Base-by-base conservation (phyloP, 768 basidiomycete genomes). In the Cyclocybe cylindracea region DNA sequence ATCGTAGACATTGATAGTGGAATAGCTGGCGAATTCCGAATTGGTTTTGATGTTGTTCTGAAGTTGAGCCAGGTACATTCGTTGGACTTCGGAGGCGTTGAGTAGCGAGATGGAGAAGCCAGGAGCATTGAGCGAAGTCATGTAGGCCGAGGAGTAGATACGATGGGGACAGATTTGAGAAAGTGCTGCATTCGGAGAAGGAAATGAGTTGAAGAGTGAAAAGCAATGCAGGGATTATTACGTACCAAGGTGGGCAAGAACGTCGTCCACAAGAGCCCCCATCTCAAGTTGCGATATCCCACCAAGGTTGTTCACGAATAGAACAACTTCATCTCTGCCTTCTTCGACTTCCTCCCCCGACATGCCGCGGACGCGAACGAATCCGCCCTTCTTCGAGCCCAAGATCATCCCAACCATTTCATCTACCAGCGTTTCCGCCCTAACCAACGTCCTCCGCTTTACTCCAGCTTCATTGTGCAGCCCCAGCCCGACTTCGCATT, bases 41-140 rank as follows among this genome's bases (percentile, higher is more conserved):
- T 8, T 6, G 36, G 8, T 39, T 9, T 14, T 19, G 10, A 39
- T 19, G 60, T 10, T 35, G 42, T 10, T 37, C 10, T 9, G 37
- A 11, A 61, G 24, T 24, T 5, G 24, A 24, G 5, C 24, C 2
- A 2, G 24, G 3, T 24, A 47, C 24, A 9, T 10, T 31, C 51
- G 61, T 9, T 62, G 35, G 16, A 74, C 61, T 19, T 61, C 64
- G 11, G 76, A 71, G 18, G 76, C 56, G 55, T 83, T 81, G 8
- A 82, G 67, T 4, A 81, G 60, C n/a, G 79, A 79, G 38, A 82
- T 63, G 1, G 79, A 82, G 59, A 83, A 78, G 19, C 81, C 82
- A 1, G 83, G 82, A n/a, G 79, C 78, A 59, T 83, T 83, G 53
- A 84, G 72, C 7, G 79, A 81, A 2, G 81, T 82, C 80, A 84